Evolutionary conservation across 345 rosid genomes (phyloP), one percentile per base, ranked within the genome.

Genomic region (Physaria fendleri): DNA sequence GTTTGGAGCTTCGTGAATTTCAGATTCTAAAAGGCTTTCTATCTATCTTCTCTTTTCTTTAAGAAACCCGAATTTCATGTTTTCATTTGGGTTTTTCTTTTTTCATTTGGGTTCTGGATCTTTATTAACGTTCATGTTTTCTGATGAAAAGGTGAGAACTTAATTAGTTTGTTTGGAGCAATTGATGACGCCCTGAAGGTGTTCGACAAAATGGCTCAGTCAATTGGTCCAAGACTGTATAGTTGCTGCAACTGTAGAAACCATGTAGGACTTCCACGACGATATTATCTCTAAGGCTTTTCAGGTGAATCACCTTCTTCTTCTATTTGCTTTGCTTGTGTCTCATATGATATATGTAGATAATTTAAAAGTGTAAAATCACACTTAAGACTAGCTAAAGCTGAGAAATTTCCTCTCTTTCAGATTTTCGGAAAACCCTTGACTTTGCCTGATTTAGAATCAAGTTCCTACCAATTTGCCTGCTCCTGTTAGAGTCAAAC

Each of bases 261-360:
- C 69, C 94, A 72, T 65, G 87, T 90, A n/a, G 77, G 94, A 10
- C 76, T 87, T 74, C n/a, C 97, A 90, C 34, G 90, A 90, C 50
- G 95, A 90, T 74, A 76, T 90, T 55, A 79, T 90, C 71, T 90
- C 97, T 15, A 90, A 90, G 80, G 81, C 89, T 64, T 90, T 90
- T 80, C 97, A 90, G 96, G 97, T 90, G 69, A 68, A 54, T 38
- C 71, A 58, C 15, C 59, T 60, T 35, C 65, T 6, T 60, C 47
- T 50, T 62, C 34, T 27, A 20, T 18, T 15, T 29, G 28, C 8
- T 27, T 32, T 5, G 13, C 21, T 21, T 53, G 16, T 57, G 4
- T 32, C 38, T 28, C 46, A 2, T 41, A 6, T 32, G 22, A 2
- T 41, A 4, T 13, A 22, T 57, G 22, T 40, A 5, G 20, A 50